Conservation (phyloP, 1,284 basidiomycete genomes). For the Butyriboletus appendiculatus region DNA sequence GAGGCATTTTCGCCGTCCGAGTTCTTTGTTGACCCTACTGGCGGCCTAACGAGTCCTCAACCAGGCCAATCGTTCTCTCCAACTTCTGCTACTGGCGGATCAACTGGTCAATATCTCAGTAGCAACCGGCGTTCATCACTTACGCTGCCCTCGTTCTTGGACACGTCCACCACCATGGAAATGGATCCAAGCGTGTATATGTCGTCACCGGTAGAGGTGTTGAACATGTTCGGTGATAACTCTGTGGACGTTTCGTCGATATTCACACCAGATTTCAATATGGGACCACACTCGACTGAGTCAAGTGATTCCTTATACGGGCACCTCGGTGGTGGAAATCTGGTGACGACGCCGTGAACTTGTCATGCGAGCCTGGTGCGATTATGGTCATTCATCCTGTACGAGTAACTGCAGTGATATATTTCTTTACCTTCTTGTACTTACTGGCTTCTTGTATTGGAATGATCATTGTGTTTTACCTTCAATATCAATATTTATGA, state of each 20-base stretch:
- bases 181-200: slow-evolving; percentile 33
- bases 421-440: slow-evolving; percentile 10
- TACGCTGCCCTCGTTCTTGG: slow-evolving; percentile 22
- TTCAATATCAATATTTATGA: slow-evolving; percentile 7
- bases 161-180: slow-evolving; percentile 33
- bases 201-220: slow-evolving; percentile 35
- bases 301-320: slow-evolving; percentile 31
- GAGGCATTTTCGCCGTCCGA: slow-evolving; percentile 65
- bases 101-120: slow-evolving; percentile 23
- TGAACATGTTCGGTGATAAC: slow-evolving; percentile 32
- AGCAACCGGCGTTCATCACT: slow-evolving; percentile 26
- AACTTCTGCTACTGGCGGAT: slow-evolving; percentile 12
- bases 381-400: slow-evolving; percentile 15
- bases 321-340: slow-evolving; percentile 21
- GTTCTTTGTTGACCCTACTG: slow-evolving; percentile 49
- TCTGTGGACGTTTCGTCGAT: slow-evolving; percentile 31
- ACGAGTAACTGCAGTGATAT: slow-evolving; percentile 16
- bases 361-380: not conserved
- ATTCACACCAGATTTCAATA: slow-evolving; percentile 32
- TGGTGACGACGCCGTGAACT: slow-evolving; percentile 33
- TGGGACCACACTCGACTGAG: slow-evolving; percentile 30
- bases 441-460: slow-evolving; percentile 8
- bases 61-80: slow-evolving; percentile 23
- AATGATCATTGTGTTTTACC: not conserved
- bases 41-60: slow-evolving; percentile 25